phyloP scores from a whole-genome alignment of 2,329 filamentous ascomycete genomes.

The Hypoxylon sp. region DNA sequence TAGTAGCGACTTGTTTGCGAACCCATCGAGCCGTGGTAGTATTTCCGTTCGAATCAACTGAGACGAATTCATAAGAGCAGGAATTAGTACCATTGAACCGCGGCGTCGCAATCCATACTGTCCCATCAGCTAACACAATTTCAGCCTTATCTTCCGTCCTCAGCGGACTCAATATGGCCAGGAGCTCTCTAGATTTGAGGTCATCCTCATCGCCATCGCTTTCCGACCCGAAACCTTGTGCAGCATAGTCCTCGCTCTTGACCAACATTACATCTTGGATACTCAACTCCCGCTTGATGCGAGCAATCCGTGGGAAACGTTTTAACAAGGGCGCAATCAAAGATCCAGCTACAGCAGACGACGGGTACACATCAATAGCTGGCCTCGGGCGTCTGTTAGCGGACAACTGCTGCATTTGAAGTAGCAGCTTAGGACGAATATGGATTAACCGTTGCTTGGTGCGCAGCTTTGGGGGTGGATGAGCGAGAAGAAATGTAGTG shows the following conservation, averaged over 20 bases:
- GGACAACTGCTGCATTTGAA: slow-evolving; percentile 79
- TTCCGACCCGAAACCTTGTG: slow-evolving; percentile 55
- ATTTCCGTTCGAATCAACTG: slow-evolving; percentile 70
- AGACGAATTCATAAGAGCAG: slow-evolving; percentile 75
- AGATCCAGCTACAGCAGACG: slow-evolving; percentile 69
- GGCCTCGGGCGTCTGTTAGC: slow-evolving; percentile 74
- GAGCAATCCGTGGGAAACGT: slow-evolving; percentile 74
- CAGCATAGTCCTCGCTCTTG: slow-evolving; percentile 76
- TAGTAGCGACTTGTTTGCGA: slow-evolving; percentile 59
- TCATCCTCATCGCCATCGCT: slow-evolving; percentile 60
- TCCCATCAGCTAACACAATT: slow-evolving; percentile 76
- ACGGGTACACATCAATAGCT: slow-evolving; percentile 80
- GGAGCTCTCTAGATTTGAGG: slow-evolving; percentile 63
- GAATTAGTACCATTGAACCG: slow-evolving; percentile 62
- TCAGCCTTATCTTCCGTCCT: slow-evolving; percentile 71
- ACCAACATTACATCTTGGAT: slow-evolving; percentile 80
- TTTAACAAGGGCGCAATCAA: slow-evolving; percentile 72
- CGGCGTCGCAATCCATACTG: slow-evolving; percentile 69
- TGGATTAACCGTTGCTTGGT: slow-evolving; percentile 76
- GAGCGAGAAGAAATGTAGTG: slow-evolving; percentile 77
- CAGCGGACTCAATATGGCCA: slow-evolving; percentile 78
- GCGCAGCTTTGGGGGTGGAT: slow-evolving; percentile 72
- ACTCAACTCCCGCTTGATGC: slow-evolving; percentile 73
- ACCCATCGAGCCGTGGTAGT: slow-evolving; percentile 79
- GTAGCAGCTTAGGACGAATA: slow-evolving; percentile 75